Evolutionary conservation across 164 flowering plant species (phyloP).

Genomic region (Dillenia turbinata): DNA sequence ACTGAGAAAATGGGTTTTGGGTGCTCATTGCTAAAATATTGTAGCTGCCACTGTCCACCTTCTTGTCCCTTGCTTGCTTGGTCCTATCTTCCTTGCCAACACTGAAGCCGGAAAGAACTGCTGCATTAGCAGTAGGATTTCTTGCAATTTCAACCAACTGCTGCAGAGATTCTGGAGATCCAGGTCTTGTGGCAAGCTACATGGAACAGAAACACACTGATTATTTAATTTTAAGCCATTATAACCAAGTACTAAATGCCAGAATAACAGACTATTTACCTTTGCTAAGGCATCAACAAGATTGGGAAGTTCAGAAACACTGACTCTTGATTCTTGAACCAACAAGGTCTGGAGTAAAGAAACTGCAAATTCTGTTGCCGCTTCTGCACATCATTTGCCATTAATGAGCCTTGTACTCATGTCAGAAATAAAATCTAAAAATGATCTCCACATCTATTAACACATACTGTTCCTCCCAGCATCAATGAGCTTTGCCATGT

Average conservation of each 20-base stretch:
- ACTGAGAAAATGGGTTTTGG: not conserved
- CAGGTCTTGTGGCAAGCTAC: constrained; percentile 90
- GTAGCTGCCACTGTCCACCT: constrained; percentile 36
- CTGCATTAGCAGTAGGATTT: constrained; percentile 54
- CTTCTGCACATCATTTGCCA: constrained; percentile 49
- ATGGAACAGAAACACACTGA: constrained; percentile 3
- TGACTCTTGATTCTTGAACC: constrained; percentile 56
- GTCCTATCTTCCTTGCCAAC: constrained; percentile 64
- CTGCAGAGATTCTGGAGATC: constrained; percentile 79
- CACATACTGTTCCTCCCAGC: constrained; percentile 91
- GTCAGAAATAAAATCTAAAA: not conserved
- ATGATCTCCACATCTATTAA: not conserved
- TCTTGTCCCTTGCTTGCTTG: constrained; percentile 57
- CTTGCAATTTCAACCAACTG: constrained; percentile 77
- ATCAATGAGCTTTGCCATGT: constrained; percentile 93
- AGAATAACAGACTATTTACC: constrained; percentile 30
- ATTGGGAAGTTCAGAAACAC: constrained; percentile 76
- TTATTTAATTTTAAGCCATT: not conserved
- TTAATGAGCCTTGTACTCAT: constrained; percentile 4
- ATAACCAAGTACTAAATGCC: not conserved
- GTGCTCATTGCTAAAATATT: not conserved
- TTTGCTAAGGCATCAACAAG: constrained; percentile 91
- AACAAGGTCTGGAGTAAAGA: constrained; percentile 75
- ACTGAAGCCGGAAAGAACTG: constrained; percentile 25
- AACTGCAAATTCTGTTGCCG: constrained; percentile 84